These are phyloP conservation scores for Dioscorea zingiberensis DNA, from an alignment of 106 monocot genomes.

Conservation along the genomic window DNA sequence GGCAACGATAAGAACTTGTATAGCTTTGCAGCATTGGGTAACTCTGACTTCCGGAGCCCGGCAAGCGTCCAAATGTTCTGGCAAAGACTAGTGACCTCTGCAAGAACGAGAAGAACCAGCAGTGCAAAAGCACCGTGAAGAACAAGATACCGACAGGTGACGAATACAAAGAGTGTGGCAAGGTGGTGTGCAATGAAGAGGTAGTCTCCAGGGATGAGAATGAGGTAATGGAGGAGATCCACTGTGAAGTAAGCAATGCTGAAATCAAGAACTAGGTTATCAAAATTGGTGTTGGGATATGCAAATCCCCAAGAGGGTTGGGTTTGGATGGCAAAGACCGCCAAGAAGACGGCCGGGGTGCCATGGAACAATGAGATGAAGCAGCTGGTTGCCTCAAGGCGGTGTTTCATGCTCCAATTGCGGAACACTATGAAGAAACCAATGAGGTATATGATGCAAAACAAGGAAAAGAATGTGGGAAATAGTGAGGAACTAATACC, in stretches of 20 bases:
- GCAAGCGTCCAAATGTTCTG: slow-evolving; percentile 95
- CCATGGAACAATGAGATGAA: slow-evolving; percentile 76
- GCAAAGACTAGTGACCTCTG: slow-evolving; percentile 79
- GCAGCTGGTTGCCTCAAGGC: slow-evolving; percentile 82
- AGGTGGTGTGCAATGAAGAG: slow-evolving; percentile 96
- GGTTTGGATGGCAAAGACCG: slow-evolving; percentile 29
- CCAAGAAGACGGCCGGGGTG: slow-evolving; percentile 61
- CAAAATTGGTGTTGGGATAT: slow-evolving; percentile 45
- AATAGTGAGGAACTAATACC: slow-evolving; percentile 23
- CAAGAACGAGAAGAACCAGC: slow-evolving; percentile 68
- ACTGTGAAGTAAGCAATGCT: slow-evolving; percentile 83
- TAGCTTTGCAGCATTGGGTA: slow-evolving; percentile 32
- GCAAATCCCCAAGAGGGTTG: slow-evolving; percentile 35
- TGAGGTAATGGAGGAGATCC: slow-evolving; percentile 81
- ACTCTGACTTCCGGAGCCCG: slow-evolving; percentile 43
- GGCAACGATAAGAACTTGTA: slow-evolving; percentile 55
- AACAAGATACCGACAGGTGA: slow-evolving; percentile 74
- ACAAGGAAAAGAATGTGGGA: slow-evolving; percentile 49
- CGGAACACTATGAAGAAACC: slow-evolving; percentile 64
- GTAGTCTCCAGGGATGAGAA: slow-evolving; percentile 54
- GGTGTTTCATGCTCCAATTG: slow-evolving; percentile 52
- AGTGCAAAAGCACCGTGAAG: slow-evolving; percentile 69
- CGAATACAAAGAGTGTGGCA: slow-evolving; percentile 93
- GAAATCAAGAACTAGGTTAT: slow-evolving; percentile 72
- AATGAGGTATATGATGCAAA: slow-evolving; percentile 47